Evolutionary conservation across 805 yeast species (phyloP).

Genomic region (Candida quercuum): DNA sequence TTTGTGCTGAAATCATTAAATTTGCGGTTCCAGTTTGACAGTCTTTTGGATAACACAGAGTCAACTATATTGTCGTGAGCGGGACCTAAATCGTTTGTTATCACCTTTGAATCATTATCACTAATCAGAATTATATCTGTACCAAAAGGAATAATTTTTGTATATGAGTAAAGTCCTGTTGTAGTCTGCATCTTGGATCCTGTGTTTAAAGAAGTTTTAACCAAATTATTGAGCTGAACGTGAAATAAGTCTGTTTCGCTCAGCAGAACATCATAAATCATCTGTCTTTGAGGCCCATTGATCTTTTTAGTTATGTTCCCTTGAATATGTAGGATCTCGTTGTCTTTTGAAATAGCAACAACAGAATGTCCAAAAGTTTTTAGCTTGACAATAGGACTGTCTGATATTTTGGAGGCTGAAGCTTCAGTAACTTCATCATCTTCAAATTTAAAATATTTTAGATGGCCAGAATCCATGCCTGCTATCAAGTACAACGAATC

Average conservation of each 20-base stretch:
- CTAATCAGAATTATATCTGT: constrained; percentile 7
- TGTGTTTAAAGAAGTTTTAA: constrained; percentile 3
- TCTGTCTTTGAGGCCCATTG: constrained; percentile 10
- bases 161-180: constrained; percentile 6
- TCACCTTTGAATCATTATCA: constrained; percentile 4
- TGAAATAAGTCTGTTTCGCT: neutral
- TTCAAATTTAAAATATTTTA: constrained; percentile 3
- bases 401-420: constrained; percentile 4
- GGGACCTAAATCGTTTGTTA: constrained; percentile 1
- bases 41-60: constrained; percentile 9
- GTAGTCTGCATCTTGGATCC: neutral
- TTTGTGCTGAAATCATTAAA: constrained; percentile 22
- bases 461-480: constrained; percentile 19
- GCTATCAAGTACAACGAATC: constrained; percentile 6
- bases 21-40: constrained; percentile 17
- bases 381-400: constrained; percentile 9
- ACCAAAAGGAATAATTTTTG: constrained; percentile 11
- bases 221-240: constrained; percentile 9
- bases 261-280: constrained; percentile 15
- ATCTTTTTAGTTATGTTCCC: constrained; percentile 1
- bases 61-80: constrained; percentile 9
- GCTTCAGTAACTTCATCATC: neutral
- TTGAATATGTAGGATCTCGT: constrained; percentile 14
- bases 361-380: constrained; percentile 3
- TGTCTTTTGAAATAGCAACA: constrained; percentile 12